Base-by-base conservation (phyloP, 2,329 filamentous ascomycete species). In the Neonectria sp. region DNA sequence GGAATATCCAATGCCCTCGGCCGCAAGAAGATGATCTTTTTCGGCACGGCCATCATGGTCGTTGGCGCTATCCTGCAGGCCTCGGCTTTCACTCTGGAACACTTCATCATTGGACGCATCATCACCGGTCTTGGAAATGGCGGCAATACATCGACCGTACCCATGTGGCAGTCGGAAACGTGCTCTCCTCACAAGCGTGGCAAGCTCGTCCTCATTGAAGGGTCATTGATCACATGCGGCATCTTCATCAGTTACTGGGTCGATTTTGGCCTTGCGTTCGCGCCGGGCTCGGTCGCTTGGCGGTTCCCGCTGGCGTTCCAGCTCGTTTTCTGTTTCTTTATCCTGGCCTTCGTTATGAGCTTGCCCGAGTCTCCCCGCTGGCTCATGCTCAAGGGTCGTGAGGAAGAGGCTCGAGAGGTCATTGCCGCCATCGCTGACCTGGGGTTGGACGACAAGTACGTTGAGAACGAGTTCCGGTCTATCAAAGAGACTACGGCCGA, bases 401-500 rank as follows among this genome's bases (percentile, higher is more conserved):
- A 85, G 40, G 83, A 84, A 2, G 85, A 89, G 69, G 86, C 83
- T 12, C 78, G 81, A 60, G 76, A 79, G 1, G 83, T 87, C 17
- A 83, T 89, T 25, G 79, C 81, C 21, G 88, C 85, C 56, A 81
- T 92, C 21, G 88, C 90, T 57, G 85, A 83, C 69, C 79, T 88
- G 55, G 86, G 87, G 7, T 74, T 76, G 3, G 86, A 88, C 56
- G 86, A 88, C n/a, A 86, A 87, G 2, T 89, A 84, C 76, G 87
- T 92, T 51, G 79, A 88, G 17, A 79, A 82, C 15, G 89, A 91
- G 74, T 89, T 87, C 76, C 81, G 83, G 51, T 86, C 90, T 67
- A 92, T 92, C 75, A 87, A 87, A 70, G 87, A 91, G 60, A 89
- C 92, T 1, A 90, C 93, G n/a, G 80, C 89, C n/a, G 92, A 95